Evolutionary conservation across 2,329 filamentous ascomycete genomes (phyloP).

Genomic region (Dendrostoma leiphaemia): DNA sequence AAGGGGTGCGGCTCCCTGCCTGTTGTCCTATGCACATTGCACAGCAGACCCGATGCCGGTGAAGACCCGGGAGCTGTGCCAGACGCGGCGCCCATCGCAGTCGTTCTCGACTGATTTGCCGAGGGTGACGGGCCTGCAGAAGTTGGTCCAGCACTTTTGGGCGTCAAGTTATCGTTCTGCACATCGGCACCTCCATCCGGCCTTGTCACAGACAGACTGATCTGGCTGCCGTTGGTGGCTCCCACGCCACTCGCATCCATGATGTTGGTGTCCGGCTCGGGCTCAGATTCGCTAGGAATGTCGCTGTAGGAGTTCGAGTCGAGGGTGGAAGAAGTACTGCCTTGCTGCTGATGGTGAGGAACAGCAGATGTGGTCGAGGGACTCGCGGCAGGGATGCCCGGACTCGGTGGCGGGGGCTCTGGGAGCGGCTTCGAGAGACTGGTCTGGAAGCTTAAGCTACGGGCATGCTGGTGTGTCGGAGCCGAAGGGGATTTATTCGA

Average conservation of each 20-base stretch:
- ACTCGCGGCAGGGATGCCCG: constrained; percentile 29
- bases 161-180: constrained; percentile 46
- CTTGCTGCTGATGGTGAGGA: constrained; percentile 17
- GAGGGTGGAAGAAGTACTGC: constrained; percentile 32
- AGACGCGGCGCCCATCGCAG: constrained; percentile 39
- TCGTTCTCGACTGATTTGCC: constrained; percentile 37
- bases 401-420: constrained; percentile 42
- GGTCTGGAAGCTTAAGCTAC: constrained; percentile 52
- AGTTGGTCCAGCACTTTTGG: constrained; percentile 51
- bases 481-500: constrained; percentile 21
- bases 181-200: constrained; percentile 45
- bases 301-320: constrained; percentile 27
- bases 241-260: constrained; percentile 49
- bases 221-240: constrained; percentile 45
- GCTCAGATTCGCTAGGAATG: constrained; percentile 20
- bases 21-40: constrained; percentile 78
- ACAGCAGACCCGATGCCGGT: constrained; percentile 58
- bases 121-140: constrained; percentile 59
- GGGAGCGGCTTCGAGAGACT: constrained; percentile 59
- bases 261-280: constrained; percentile 42
- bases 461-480: constrained; percentile 44
- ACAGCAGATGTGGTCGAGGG: constrained; percentile 20
- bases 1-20: constrained; percentile 87
- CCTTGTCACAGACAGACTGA: constrained; percentile 31
- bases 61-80: constrained; percentile 23